Percentiles rank a stretch among this genome's conserved stretches.
Conservation (phyloP, 371 early-diverging fungal species). For the Batrachochytrium dendrobatidis region DNA sequence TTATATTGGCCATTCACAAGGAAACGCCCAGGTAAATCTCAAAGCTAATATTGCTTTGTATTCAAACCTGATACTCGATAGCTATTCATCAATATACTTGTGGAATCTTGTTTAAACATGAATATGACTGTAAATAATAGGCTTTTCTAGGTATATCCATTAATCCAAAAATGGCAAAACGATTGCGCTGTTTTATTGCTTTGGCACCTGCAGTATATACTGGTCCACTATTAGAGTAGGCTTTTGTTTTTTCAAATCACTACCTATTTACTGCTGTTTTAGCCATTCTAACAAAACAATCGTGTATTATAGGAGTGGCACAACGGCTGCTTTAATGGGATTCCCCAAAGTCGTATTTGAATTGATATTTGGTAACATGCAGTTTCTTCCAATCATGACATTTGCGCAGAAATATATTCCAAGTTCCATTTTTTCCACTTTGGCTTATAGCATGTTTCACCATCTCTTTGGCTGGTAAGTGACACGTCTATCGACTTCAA, state of each 20-base stretch:
- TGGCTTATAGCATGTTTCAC: slow-evolving; percentile 51
- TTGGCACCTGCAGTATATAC: slow-evolving; percentile 51
- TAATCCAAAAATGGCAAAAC: slow-evolving; percentile 34
- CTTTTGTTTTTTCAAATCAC: no score
- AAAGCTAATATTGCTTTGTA: slow-evolving; percentile 1
- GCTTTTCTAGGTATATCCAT: slow-evolving; percentile 43
- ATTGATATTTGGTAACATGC: slow-evolving; percentile 28
- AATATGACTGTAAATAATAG: no score
- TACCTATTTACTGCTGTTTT: no score
- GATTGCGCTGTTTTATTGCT: slow-evolving; percentile 45
- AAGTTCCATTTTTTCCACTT: slow-evolving; percentile 13
- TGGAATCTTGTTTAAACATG: no score
- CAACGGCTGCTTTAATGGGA: slow-evolving; percentile 13
- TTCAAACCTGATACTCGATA: background rate
- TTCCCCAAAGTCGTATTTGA: slow-evolving; percentile 9
- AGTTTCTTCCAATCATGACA: slow-evolving; percentile 45
- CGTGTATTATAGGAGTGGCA: background rate
- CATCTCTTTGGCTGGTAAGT: slow-evolving; percentile 48
- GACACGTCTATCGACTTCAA: background rate
- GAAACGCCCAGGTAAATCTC: slow-evolving; percentile 38
- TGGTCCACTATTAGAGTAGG: slow-evolving; percentile 40
- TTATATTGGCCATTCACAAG: slow-evolving; percentile 55
- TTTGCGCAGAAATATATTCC: slow-evolving; percentile 27
- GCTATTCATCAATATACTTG: no score
- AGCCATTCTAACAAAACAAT: no score